phyloP scores from a whole-genome alignment of 73 alveolate species.

The Tetrahymena elliotti region DNA sequence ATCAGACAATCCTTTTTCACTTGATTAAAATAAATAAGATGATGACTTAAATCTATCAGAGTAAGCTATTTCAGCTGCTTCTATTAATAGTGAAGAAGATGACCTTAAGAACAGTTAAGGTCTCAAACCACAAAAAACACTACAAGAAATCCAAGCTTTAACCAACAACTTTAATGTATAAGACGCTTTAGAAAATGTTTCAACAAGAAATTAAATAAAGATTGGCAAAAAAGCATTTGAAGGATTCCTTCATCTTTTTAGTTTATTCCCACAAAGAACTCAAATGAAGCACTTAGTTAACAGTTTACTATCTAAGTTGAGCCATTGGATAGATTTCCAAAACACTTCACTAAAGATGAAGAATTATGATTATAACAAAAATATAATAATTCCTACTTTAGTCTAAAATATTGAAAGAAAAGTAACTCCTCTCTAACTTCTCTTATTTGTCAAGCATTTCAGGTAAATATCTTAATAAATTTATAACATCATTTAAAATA shows the following conservation, averaged over 20 bases:
- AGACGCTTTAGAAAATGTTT: background rate
- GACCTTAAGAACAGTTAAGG: background rate
- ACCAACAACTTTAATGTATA: background rate
- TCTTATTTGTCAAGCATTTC: background rate
- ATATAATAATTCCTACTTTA: background rate
- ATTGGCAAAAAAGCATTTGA: background rate
- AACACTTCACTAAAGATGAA: background rate
- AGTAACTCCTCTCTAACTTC: background rate
- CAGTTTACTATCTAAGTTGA: background rate
- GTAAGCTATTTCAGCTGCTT: background rate
- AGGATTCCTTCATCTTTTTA: background rate
- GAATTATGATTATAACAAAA: background rate
- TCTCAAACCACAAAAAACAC: background rate
- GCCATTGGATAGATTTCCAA: background rate
- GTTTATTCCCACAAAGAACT: background rate
- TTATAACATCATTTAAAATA: too few species aligned
- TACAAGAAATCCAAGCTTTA: background rate
- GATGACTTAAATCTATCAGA: background rate
- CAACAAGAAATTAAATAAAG: background rate
- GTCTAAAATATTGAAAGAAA: background rate
- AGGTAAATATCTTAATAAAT: background rate
- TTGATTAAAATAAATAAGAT: background rate
- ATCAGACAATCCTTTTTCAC: background rate
- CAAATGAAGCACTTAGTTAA: background rate
- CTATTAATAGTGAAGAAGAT: background rate